Base-by-base conservation (phyloP, 1,284 basidiomycete genomes). In the Lignosus rhinocerotis region DNA sequence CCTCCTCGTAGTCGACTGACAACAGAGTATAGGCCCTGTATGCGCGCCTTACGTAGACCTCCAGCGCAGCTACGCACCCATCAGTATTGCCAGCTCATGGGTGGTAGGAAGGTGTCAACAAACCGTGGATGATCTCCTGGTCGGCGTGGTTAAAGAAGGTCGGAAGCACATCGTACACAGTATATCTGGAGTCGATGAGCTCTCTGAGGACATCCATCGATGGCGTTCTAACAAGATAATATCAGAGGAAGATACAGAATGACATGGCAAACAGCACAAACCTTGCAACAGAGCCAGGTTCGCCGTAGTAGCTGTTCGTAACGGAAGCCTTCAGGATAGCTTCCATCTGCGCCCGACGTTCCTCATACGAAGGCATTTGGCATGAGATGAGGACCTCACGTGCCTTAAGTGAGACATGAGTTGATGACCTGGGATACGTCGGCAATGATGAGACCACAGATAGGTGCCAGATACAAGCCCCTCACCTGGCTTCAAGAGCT, bases 371-470 rank as follows among this genome's bases (percentile, higher is more conserved):
- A 14, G 97, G 97, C 85, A 99, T 90, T 73, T 96, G 93, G 53
- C 94, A 94, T 34, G 93, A 84, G 68, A 99, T 98, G 61, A 98
- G 84, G 10, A 98, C 97, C 78, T 99, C 97, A 53, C 97, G 92
- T 49, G 97, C 96, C 78, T 98, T 99, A 68, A 99, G 80, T 2
- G 96, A 87, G 52, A 97, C 95, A 67, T 88, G 82, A 44, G 87
- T 91, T 11, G 94, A 95, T 7, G 93, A 93, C 67, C 90, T 91
- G 21, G 11, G 6, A 16, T 12, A 30, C 16, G 25, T 45, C 14
- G 30, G 25, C 16, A 31, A n/a, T 38, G 25, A n/a, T n/a, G n/a
- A n/a, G 30, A 3, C 52, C 62, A 61, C 42, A 69, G 51, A 36
- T 32, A 45, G 54, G 55, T n/a, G 36, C 21, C 34, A 10, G 4